Base-by-base conservation (phyloP, 495 filamentous ascomycete genomes). In the Penicillium ucsense region DNA sequence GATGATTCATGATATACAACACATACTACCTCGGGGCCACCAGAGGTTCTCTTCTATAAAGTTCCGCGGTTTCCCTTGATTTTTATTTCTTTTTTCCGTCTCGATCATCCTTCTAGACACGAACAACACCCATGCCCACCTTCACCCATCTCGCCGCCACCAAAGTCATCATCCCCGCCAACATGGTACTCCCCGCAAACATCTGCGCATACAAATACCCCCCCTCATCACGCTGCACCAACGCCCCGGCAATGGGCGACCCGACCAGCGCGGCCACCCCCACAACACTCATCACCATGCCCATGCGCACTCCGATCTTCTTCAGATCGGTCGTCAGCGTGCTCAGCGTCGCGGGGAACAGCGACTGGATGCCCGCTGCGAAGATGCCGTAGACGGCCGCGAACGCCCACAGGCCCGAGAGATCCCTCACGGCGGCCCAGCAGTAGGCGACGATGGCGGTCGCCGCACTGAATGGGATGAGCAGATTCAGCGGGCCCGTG, bases 221-320 rank as follows among this genome's bases (percentile, higher is more conserved):
- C 0, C 81, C 78, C 29, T 67, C 62, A 35, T 64, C 66, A 3
- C 56, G 54, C 54, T 75, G 57, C 6, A 85, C 67, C 48, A 84
- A 53, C 3, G 74, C 76, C 0, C 87, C 88, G 0, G 80, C 84
- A 49, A 94, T 80, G 3, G 88, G 85, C 8, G 85, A 77, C 0
- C 87, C 87, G 30, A 83, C 86, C 30, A 92, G 65, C 27, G 75
- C 75, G 0, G 87, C 86, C 42, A 92, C 77, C 35, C 78, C 81
- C 8, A 84, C 75, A 36, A 89, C 79, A n/a, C 77, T 82, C 48
- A 92, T 83, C 29, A 83, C 75, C 85, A 92, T 89, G 5, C 87
- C 89, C 73, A 88, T 82, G 9, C 86, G 72, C 44, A 81, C 77
- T 0, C 88, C 85, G 20, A 75, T 71, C 61, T 86, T 88, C 30